These are phyloP conservation scores for Collybia sordida DNA, from an alignment of 768 basidiomycete species.

Conservation along the genomic window DNA sequence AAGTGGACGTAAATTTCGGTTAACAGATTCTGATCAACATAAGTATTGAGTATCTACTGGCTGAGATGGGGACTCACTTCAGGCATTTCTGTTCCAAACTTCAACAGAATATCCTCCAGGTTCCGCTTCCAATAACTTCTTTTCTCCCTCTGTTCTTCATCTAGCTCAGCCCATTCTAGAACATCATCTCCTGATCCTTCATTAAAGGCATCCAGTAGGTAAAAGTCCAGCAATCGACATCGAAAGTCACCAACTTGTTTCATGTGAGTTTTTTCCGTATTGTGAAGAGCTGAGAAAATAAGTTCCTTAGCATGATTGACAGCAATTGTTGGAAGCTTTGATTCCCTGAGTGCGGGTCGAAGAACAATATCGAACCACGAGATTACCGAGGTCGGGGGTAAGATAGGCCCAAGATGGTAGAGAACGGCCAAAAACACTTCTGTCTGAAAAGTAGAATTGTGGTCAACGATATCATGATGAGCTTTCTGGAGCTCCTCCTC, in stretches of 20 bases:
- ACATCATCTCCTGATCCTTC: constrained; percentile 73
- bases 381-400: constrained; percentile 66
- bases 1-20: constrained; percentile 68
- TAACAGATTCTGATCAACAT: constrained; percentile 60
- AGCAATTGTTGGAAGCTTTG: constrained; percentile 57
- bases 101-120: constrained; percentile 72
- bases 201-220: constrained; percentile 75
- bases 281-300: constrained; percentile 59
- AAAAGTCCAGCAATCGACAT: constrained; percentile 68
- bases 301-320: constrained; percentile 72
- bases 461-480: constrained; percentile 63
- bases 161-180: constrained; percentile 71
- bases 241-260: constrained; percentile 65
- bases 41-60: constrained; percentile 3
- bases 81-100: constrained; percentile 61
- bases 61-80: constrained; percentile 39
- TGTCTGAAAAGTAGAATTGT: constrained; percentile 57
- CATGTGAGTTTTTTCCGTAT: constrained; percentile 40
- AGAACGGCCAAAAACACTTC: constrained; percentile 70
- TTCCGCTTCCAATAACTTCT: constrained; percentile 73
- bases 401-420: constrained; percentile 57
- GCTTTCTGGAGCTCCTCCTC: constrained; percentile 70
- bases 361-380: constrained; percentile 84
- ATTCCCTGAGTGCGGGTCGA: constrained; percentile 75
- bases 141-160: constrained; percentile 58